Conservation (phyloP, 192 early-diverging fungal species). For the Chytriomyces sp. region DNA sequence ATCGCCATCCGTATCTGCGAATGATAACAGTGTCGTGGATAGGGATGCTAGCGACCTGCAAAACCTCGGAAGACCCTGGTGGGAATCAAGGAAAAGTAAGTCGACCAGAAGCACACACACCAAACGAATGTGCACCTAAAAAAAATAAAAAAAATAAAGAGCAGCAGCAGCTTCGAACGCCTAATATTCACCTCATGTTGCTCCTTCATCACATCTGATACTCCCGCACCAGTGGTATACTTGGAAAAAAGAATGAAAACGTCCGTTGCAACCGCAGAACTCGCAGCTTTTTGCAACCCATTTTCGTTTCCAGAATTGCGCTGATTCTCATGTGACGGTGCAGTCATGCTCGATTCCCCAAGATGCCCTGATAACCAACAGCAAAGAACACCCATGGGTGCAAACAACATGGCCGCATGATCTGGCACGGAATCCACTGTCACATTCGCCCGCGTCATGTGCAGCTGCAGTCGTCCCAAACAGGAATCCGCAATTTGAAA, state of each 20-base stretch:
- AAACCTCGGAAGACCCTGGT: slow-evolving; percentile 28
- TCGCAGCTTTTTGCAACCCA: neutral
- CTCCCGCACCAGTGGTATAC: slow-evolving; percentile 35
- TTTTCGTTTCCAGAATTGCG: neutral
- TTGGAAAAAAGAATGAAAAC: slow-evolving; percentile 33
- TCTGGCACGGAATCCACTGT: neutral
- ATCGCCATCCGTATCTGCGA: slow-evolving; percentile 53
- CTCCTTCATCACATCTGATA: slow-evolving; percentile 13
- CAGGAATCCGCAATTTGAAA: slow-evolving; percentile 6
- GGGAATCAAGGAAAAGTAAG: too few species aligned
- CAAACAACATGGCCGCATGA: slow-evolving; percentile 7
- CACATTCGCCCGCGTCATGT: neutral
- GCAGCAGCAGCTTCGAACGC: neutral
- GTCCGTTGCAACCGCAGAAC: neutral
- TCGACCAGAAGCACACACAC: too few species aligned
- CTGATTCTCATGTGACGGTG: neutral
- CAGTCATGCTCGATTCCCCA: neutral
- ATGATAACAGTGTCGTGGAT: slow-evolving; percentile 46
- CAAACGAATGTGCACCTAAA: too few species aligned
- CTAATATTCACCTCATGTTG: slow-evolving; percentile 1
- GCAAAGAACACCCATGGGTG: slow-evolving; percentile 21
- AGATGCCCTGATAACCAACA: slow-evolving; percentile 6
- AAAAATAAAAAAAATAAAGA: neutral
- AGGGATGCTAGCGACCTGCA: slow-evolving; percentile 34
- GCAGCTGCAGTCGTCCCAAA: neutral